Conservation (phyloP, 1,139 yeast species). For the Lizanozyma gosingica region DNA sequence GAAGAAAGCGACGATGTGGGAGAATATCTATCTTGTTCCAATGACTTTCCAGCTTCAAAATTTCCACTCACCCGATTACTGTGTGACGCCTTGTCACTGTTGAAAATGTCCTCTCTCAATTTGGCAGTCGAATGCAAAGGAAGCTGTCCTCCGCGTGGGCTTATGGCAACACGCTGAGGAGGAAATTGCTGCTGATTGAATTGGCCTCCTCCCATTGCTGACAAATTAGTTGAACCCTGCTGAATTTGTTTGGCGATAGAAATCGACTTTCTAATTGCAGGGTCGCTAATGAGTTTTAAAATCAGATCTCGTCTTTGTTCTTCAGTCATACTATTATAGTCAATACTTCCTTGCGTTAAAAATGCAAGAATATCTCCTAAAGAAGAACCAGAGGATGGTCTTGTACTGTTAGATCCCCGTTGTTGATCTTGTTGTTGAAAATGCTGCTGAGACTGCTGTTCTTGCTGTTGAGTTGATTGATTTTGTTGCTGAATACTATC, state of each 20-base stretch:
- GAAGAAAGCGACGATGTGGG: constrained; percentile 32
- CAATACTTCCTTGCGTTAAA: constrained; percentile 31
- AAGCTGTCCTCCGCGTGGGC: constrained; percentile 1
- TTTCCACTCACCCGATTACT: not conserved
- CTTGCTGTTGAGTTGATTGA: constrained; percentile 6
- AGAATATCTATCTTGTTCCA: constrained; percentile 8
- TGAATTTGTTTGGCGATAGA: constrained; percentile 12
- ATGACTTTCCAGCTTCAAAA: constrained; percentile 1
- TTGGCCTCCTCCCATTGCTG: not conserved
- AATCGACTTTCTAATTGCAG: constrained; percentile 3
- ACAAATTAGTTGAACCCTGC: constrained; percentile 8
- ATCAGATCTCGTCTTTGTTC: constrained; percentile 38
- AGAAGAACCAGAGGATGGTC: constrained; percentile 8
- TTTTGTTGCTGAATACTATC: constrained; percentile 9
- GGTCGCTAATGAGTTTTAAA: constrained; percentile 28
- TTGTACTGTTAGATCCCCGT: constrained; percentile 3
- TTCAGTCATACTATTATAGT: constrained; percentile 31
- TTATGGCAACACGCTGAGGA: too few relatives aligned
- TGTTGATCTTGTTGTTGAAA: constrained; percentile 1
- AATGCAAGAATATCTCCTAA: constrained; percentile 30
- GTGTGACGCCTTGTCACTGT: constrained; percentile 9
- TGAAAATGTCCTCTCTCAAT: constrained; percentile 38
- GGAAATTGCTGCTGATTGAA: constrained; percentile 2
- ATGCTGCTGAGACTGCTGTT: constrained; percentile 3
- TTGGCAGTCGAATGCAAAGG: constrained; percentile 15